Percentiles rank a stretch among this genome's conserved stretches.
Evolutionary conservation across 768 basidiomycete species (phyloP).

Genomic region (Auriscalpium orientale): DNA sequence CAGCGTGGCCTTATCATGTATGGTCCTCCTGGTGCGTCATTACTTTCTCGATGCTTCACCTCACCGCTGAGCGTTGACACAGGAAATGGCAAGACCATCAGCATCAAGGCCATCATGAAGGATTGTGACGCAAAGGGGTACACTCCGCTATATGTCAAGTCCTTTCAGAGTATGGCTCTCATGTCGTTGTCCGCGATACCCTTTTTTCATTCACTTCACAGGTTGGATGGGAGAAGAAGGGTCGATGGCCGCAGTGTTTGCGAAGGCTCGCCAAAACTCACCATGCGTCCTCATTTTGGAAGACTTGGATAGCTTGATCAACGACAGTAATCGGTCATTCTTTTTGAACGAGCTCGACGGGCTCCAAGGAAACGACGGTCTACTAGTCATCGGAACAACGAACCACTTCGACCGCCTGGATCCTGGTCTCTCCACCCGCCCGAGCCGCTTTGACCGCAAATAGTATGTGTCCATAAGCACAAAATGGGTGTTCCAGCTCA

Average conservation of each 20-base stretch:
- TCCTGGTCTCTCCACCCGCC: constrained; percentile 65
- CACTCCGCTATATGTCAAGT: constrained; percentile 73
- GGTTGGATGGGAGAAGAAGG: constrained; percentile 56
- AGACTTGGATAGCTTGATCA: constrained; percentile 75
- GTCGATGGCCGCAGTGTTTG: constrained; percentile 61
- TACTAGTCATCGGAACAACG: constrained; percentile 73
- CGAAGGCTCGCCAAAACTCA: constrained; percentile 59
- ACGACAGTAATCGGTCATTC: constrained; percentile 70
- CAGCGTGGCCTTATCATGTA: constrained; percentile 79
- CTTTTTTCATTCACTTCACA: constrained; percentile 16
- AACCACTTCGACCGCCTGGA: constrained; percentile 82
- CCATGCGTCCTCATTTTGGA: constrained; percentile 64
- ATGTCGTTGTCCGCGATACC: neutral
- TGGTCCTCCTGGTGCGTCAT: constrained; percentile 60
- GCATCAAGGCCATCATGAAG: constrained; percentile 77
- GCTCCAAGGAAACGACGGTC: constrained; percentile 68
- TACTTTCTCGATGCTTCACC: neutral
- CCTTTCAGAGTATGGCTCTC: constrained; percentile 53
- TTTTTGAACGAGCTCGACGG: constrained; percentile 87
- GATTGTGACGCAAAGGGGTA: constrained; percentile 54
- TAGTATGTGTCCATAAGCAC: constrained; percentile 43
- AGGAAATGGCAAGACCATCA: constrained; percentile 85
- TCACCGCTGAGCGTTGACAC: neutral
- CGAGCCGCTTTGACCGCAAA: constrained; percentile 82
- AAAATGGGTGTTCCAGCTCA: neutral